These are phyloP conservation scores for Reutealis trisperma DNA, from an alignment of 345 rosid genomes.

Conservation along the genomic window DNA sequence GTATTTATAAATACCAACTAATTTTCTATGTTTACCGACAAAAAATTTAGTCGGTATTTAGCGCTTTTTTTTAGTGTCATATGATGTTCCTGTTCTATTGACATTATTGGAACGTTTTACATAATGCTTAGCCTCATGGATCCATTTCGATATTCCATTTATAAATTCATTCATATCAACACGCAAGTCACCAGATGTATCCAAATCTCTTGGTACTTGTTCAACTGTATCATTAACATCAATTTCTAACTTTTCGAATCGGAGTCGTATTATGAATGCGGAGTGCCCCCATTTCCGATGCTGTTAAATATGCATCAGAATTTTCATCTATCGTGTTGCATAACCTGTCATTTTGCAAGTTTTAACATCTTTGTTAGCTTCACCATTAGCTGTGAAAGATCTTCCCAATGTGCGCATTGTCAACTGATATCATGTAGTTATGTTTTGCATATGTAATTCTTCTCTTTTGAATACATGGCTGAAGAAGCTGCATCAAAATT, in stretches of 20 bases:
- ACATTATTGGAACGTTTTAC: neutral
- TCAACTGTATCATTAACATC: slow-evolving; percentile 23
- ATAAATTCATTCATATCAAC: slow-evolving; percentile 36
- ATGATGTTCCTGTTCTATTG: neutral
- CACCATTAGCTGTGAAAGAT: slow-evolving; percentile 32
- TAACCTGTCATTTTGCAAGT: slow-evolving; percentile 18
- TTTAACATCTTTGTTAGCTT: slow-evolving; percentile 28
- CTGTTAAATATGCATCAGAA: slow-evolving; percentile 27
- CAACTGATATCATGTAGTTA: slow-evolving; percentile 26
- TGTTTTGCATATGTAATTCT: slow-evolving; percentile 37
- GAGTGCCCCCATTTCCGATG: slow-evolving; percentile 31
- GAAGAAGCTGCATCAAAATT: slow-evolving; percentile 28
- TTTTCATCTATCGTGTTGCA: slow-evolving; percentile 37
- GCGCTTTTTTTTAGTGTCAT: too few relatives aligned
- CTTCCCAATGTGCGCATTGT: slow-evolving; percentile 27
- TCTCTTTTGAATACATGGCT: slow-evolving; percentile 44
- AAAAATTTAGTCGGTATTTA: too few relatives aligned
- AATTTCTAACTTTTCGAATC: slow-evolving; percentile 22
- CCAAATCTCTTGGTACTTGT: slow-evolving; percentile 38
- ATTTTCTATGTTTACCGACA: too few relatives aligned
- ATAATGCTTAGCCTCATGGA: slow-evolving; percentile 28
- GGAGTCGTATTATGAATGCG: slow-evolving; percentile 34
- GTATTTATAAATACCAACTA: too few relatives aligned
- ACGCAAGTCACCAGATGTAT: slow-evolving; percentile 26
- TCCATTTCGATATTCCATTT: slow-evolving; percentile 33